phyloP scores from a whole-genome alignment of 352 stramenopile genomes.

The Globisporangium heterothallicum region DNA sequence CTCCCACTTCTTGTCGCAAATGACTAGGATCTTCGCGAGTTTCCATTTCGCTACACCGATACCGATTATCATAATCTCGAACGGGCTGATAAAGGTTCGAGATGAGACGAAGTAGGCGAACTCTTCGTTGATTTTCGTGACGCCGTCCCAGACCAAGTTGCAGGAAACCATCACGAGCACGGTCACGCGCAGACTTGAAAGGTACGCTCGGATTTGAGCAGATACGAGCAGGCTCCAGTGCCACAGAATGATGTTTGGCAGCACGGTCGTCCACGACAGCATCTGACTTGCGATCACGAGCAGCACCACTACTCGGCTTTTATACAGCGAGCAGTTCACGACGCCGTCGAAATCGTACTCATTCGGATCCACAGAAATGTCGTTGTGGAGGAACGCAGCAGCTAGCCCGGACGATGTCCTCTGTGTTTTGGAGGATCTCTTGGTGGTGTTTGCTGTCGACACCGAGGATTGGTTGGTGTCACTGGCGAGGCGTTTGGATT shows the following conservation, averaged over 20 bases:
- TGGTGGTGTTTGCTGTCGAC: not conserved
- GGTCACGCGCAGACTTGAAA: slow-evolving; percentile 31
- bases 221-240: slow-evolving; percentile 24
- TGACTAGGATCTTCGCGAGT: slow-evolving; percentile 6
- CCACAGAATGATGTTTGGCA: slow-evolving; percentile 37
- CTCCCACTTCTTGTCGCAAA: slow-evolving; percentile 17
- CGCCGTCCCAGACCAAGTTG: slow-evolving; percentile 21
- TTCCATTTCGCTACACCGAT: slow-evolving; percentile 6
- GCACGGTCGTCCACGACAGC: slow-evolving; percentile 50
- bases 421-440: not conserved
- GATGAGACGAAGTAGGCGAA: slow-evolving; percentile 26
- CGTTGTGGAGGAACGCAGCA: not conserved
- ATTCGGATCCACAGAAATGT: not conserved
- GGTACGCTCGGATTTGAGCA: slow-evolving; percentile 27
- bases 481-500: not conserved
- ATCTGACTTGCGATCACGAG: slow-evolving; percentile 22
- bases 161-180: slow-evolving; percentile 24
- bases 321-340: slow-evolving; percentile 31
- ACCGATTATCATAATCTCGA: slow-evolving; percentile 22
- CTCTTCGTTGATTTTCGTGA: slow-evolving; percentile 29
- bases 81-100: slow-evolving; percentile 17
- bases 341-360: slow-evolving; percentile 14
- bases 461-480: not conserved
- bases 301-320: slow-evolving; percentile 24
- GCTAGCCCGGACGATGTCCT: not conserved